Base-by-base conservation (phyloP, 176 grass and related monocot genomes). In the Ampelocalamus luodianensis region DNA sequence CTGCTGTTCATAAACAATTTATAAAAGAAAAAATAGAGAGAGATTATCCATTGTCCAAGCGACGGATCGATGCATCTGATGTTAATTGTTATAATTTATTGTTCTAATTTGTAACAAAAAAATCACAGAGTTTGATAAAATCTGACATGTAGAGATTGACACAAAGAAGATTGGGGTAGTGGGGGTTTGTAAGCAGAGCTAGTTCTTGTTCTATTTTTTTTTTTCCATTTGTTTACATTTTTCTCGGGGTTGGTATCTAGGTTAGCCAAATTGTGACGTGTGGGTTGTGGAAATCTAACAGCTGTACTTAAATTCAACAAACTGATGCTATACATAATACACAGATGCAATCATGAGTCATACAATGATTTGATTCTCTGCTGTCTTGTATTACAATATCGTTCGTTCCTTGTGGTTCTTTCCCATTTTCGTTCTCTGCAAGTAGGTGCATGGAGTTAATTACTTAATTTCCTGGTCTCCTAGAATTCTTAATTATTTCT, bases 1-100 rank as follows among this genome's bases (percentile, higher is more conserved):
- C 78, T 77, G 48, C 13, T 88, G 86, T 92, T 72, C 72, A 92
- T 92, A 91, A 34, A 59, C 13, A 65, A 34, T 34, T 60, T 74
- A 64, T 7, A 87, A 51, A 63, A 29, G 8, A 1, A 27, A 66
- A 71, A 82, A 34, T 71, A 43, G 43, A 58, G 20, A 59, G 10
- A 50, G 3, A 5, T 82, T 32, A 53, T 78, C 5, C 23, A 13
- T 72, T 69, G 58, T 78, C 23, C 43, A 68, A 56, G 3, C 12
- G 51, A 59, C 14, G 59, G 10, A 72, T 66, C 16, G 58, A 48
- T 48, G 14, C n/a, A 75, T 83, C n/a, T 73, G 67, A n/a, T 83
- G 67, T 79, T 65, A 36, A 72, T 78, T 84, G 80, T 64, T 44
- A 20, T 51, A 58, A 87, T 81, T 84, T 60, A 0, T 70, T 78